Evolutionary conservation across 2,329 filamentous ascomycete species (phyloP), one percentile per base, ranked within the genome.

Genomic region (Atkinsonella texensis): DNA sequence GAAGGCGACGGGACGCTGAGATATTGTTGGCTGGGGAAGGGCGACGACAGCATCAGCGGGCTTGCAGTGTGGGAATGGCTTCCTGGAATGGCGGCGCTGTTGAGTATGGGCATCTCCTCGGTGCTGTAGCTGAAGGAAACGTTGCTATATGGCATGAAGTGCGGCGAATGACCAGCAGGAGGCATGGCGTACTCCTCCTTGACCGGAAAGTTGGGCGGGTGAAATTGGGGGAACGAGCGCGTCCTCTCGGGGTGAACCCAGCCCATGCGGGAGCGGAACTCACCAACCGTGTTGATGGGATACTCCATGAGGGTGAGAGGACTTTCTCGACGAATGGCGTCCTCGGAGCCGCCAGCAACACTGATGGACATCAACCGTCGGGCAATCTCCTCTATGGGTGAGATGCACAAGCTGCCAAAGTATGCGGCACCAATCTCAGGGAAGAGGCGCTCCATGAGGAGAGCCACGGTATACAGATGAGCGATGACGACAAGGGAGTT

Each of bases 381-480:
- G 45, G 89, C 83, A 60, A 96, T 95, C 63, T 93, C 85, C 66
- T 95, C 89, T 33, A 97, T 82, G 0, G 90, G 89, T 1, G 77
- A 75, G 45, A 95, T 78, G 15, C 87, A 84, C 58, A 95, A 75
- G 58, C 83, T 85, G 46, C 86, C 87, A 60, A 91, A 89, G 67
- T 96, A 95, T 47, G 89, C 85, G 18, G 89, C 85, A 46, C 89
- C 90, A 58, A 96, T 85, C 65, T 94, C 89, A 2, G 90, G 89
- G 65, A 95, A 96, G 55, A 96, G 77, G 15, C 89, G 87, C 69
- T 96, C 90, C 69, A 97, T 80, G 40, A 89, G 81, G 54, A 97
- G 75, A 3, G 89, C 89, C 17, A 89, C 82, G 0, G 88, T 90
- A 70, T 95, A 97, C 66, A 95, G 89, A 64, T 97, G 87, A 11